Conservation (phyloP, 192 early-diverging fungal genomes). For the Coemansia aciculifera region DNA sequence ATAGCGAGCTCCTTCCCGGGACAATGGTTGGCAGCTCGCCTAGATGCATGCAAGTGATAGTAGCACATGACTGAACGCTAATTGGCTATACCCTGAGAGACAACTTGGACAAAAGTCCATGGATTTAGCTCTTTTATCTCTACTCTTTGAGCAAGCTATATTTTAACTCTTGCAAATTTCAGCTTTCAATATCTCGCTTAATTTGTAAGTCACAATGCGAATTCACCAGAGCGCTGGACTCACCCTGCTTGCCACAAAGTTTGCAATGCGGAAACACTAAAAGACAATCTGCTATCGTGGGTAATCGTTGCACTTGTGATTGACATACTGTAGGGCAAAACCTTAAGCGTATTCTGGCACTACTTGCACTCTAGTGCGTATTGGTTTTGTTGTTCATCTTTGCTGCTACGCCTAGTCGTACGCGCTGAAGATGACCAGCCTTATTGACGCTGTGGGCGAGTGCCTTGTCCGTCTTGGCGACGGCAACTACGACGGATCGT, state of each 20-base stretch:
- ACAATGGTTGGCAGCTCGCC: no score
- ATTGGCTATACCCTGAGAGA: neutral
- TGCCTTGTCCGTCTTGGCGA: constrained; percentile 34
- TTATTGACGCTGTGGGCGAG: constrained; percentile 37
- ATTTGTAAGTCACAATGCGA: neutral
- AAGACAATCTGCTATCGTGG: neutral
- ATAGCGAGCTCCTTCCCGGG: no score
- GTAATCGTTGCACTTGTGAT: neutral
- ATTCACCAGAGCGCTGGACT: neutral
- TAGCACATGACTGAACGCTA: neutral
- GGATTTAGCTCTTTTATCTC: neutral
- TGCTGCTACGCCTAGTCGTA: constrained; percentile 3
- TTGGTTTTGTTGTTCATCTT: neutral
- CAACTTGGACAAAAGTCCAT: no score
- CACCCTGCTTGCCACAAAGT: neutral
- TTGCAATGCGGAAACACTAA: neutral
- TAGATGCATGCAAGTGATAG: neutral
- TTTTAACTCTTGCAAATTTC: neutral
- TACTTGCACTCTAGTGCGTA: neutral
- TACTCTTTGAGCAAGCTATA: neutral
- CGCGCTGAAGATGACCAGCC: constrained; percentile 10
- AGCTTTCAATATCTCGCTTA: neutral
- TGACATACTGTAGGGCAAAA: neutral
- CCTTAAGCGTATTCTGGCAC: neutral
- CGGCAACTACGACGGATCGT: constrained; percentile 38